Conservation (phyloP, 2,329 filamentous ascomycete species). For the Fusarium sterilihyphosum region DNA sequence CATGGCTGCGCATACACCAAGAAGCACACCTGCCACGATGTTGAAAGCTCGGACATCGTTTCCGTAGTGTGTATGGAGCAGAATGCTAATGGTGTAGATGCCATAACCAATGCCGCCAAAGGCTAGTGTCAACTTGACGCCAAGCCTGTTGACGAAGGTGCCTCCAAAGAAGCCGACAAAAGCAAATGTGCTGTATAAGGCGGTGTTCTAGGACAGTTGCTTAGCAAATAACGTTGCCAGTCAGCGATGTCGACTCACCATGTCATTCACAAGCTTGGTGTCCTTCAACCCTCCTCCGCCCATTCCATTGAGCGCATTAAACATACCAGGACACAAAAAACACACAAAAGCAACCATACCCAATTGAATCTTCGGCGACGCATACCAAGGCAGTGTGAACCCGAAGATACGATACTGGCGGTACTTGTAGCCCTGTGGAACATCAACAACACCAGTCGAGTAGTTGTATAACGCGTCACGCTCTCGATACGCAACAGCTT, state of each 20-base stretch:
- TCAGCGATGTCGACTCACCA: conserved; percentile 20
- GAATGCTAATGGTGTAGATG: conserved; percentile 72
- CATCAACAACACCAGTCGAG: conserved; percentile 14
- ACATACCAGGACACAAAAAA: conserved; percentile 77
- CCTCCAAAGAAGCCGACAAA: conserved; percentile 75
- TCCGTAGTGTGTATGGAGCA: conserved; percentile 71
- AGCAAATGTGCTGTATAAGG: conserved; percentile 76
- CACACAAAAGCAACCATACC: conserved; percentile 67
- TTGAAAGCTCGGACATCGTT: conserved; percentile 46
- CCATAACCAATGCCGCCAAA: conserved; percentile 81
- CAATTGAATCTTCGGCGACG: conserved; percentile 76
- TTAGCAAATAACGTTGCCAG: fast-evolving
- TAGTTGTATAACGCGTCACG: conserved; percentile 17
- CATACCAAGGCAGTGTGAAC: conserved; percentile 64
- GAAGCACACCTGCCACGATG: conserved; percentile 77
- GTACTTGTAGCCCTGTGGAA: conserved; percentile 35
- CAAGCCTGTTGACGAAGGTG: conserved; percentile 79
- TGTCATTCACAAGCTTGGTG: conserved; percentile 52
- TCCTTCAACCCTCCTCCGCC: conserved; percentile 67
- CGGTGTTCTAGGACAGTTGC: conserved; percentile 51
- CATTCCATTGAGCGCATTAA: conserved; percentile 72
- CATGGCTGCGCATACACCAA: conserved; percentile 81
- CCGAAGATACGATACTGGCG: conserved; percentile 30
- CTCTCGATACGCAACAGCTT: conserved; percentile 7
- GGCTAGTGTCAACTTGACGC: conserved; percentile 71